Conservation (phyloP, 176 grass and related monocot species). For the Eragrostis nindensis region DNA sequence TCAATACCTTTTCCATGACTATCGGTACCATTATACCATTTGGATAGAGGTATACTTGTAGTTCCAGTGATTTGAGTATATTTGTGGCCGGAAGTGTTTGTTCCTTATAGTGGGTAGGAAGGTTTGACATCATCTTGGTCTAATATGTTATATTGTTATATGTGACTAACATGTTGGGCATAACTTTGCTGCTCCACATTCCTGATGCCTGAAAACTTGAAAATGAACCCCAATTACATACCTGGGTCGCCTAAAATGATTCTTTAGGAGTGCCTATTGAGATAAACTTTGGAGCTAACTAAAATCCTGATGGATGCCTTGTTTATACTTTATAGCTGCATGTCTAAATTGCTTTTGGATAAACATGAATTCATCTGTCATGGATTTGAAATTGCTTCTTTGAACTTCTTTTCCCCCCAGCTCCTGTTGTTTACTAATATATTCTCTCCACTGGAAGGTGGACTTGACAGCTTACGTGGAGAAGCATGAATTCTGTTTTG, state of each 20-base stretch:
- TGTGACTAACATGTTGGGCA: not conserved
- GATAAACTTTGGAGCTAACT: conserved; percentile 3
- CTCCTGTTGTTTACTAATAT: conserved; percentile 43
- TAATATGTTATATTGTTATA: conserved; percentile 20
- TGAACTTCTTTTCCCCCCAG: not conserved
- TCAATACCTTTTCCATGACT: not conserved
- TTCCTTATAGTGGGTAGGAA: conserved; percentile 17
- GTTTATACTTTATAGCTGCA: conserved; percentile 28
- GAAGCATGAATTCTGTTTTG: conserved; percentile 95
- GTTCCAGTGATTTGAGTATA: not conserved
- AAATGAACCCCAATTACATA: conserved; percentile 4
- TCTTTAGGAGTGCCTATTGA: not conserved
- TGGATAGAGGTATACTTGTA: conserved; percentile 16
- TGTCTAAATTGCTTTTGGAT: conserved; percentile 9
- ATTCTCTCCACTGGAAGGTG: conserved; percentile 65
- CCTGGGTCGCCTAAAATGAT: not conserved
- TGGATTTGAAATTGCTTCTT: conserved; percentile 1
- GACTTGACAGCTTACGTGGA: conserved; percentile 98
- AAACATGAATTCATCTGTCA: conserved; percentile 7
- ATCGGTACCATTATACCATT: not conserved
- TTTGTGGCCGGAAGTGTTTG: conserved; percentile 1
- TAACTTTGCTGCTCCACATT: conserved; percentile 13
- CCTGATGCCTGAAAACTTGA: not conserved
- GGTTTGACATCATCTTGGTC: conserved; percentile 1
- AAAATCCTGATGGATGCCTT: conserved; percentile 15